phyloP scores from a whole-genome alignment of 2,329 filamentous ascomycete genomes.

The Aspergillus alliaceus region DNA sequence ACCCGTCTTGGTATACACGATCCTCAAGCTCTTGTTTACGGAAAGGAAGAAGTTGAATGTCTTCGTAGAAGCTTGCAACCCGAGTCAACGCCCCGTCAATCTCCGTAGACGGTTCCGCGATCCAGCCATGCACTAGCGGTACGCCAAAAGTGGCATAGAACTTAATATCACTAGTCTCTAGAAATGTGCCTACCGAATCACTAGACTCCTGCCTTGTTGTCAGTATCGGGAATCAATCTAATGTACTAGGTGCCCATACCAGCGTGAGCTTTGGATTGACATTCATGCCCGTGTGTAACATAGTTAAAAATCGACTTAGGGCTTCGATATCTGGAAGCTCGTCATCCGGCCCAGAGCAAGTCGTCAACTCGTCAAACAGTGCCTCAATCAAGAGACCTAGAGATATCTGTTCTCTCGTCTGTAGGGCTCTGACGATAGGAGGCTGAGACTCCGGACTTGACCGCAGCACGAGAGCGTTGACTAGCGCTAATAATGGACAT shows the following conservation, averaged over 20 bases:
- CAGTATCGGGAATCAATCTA: conserved; percentile 39
- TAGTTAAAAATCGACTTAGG: conserved; percentile 81
- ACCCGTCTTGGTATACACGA: conserved; percentile 64
- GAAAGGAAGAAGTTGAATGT: conserved; percentile 85
- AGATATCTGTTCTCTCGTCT: conserved; percentile 82
- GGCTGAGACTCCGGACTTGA: conserved; percentile 68
- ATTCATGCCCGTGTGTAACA: conserved; percentile 94
- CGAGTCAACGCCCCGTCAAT: conserved; percentile 70
- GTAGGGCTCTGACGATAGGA: conserved; percentile 73
- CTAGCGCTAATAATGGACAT: conserved; percentile 86
- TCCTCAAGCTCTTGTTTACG: conserved; percentile 84
- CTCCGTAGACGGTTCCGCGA: conserved; percentile 66
- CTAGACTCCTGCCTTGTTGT: conserved; percentile 28
- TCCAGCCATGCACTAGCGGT: conserved; percentile 90
- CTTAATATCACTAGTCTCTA: conserved; percentile 83
- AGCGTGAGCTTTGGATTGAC: conserved; percentile 89
- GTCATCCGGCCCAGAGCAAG: conserved; percentile 65
- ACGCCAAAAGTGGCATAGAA: conserved; percentile 87
- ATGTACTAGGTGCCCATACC: conserved; percentile 25
- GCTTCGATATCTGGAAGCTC: conserved; percentile 83
- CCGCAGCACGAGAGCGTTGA: conserved; percentile 86
- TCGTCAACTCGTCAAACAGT: conserved; percentile 91
- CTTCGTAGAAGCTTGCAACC: conserved; percentile 82
- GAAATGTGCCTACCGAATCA: conserved; percentile 69
- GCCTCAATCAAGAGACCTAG: conserved; percentile 82